Evolutionary conservation across 352 stramenopile genomes (phyloP).

Genomic region (Globisporangium mamillatum): DNA sequence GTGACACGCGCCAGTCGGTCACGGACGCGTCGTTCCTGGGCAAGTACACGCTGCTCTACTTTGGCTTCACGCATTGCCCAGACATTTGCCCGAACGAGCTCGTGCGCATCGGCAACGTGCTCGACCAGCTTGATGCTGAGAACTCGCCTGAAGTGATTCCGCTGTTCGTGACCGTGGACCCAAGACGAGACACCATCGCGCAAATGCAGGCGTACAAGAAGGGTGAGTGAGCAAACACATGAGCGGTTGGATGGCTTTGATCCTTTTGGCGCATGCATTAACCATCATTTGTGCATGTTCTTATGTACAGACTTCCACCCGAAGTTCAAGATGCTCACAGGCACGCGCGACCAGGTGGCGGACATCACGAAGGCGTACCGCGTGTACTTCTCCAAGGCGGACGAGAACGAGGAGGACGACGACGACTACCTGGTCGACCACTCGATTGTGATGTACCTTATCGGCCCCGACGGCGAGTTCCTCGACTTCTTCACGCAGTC

Average conservation of each 20-base stretch:
- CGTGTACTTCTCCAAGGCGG: constrained; percentile 98
- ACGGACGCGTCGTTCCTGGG: constrained; percentile 91
- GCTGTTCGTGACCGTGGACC: constrained; percentile 98
- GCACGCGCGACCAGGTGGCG: constrained; percentile 93
- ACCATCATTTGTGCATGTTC: neutral
- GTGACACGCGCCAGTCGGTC: constrained; percentile 74
- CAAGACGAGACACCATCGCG: constrained; percentile 94
- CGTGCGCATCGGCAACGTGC: constrained; percentile 95
- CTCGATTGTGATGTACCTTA: constrained; percentile 99
- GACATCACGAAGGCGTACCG: constrained; percentile 97
- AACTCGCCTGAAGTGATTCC: constrained; percentile 72
- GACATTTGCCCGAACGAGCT: constrained; percentile 99
- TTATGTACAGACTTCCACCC: constrained; percentile 68
- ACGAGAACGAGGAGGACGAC: constrained; percentile 93
- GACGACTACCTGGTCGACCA: constrained; percentile 99
- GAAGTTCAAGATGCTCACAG: constrained; percentile 88
- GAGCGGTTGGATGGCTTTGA: neutral
- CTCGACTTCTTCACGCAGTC: constrained; percentile 99
- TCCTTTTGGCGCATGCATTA: neutral
- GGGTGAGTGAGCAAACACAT: constrained; percentile 30
- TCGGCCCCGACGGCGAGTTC: constrained; percentile 95
- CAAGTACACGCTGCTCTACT: constrained; percentile 98
- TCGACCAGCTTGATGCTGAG: constrained; percentile 87
- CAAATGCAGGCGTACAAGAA: constrained; percentile 96
- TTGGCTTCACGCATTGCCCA: constrained; percentile 99